Evolutionary conservation across 2,329 filamentous ascomycete species (phyloP).

Genomic region (Beauveria scarabaeidicola): DNA sequence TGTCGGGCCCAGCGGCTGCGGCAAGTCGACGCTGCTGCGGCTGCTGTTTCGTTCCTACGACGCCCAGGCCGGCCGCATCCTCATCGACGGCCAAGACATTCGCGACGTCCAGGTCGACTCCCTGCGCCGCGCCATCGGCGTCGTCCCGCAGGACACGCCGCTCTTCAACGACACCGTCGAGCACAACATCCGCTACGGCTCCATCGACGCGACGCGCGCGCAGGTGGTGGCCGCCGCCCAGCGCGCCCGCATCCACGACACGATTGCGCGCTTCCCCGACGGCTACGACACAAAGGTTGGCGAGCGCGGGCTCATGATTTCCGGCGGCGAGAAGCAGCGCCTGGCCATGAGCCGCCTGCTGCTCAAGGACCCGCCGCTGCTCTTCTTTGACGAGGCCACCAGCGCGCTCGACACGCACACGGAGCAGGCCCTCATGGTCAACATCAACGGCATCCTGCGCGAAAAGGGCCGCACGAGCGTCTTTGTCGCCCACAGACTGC

Average conservation of each 20-base stretch:
- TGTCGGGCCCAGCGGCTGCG: conserved; percentile 90
- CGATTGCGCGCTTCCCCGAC: conserved; percentile 70
- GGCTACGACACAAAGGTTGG: conserved; percentile 88
- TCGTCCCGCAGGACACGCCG: conserved; percentile 94
- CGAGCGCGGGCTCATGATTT: conserved; percentile 94
- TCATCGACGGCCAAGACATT: conserved; percentile 90
- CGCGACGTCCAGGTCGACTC: conserved; percentile 75
- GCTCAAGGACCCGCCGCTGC: conserved; percentile 77
- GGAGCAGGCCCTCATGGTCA: conserved; percentile 79
- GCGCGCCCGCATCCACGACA: conserved; percentile 77
- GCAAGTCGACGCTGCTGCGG: conserved; percentile 87
- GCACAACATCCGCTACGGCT: conserved; percentile 91
- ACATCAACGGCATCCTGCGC: conserved; percentile 86
- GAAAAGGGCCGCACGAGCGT: conserved; percentile 87
- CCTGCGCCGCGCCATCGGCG: conserved; percentile 76
- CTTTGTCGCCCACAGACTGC: conserved; percentile 84
- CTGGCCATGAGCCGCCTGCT: conserved; percentile 76
- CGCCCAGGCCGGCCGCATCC: conserved; percentile 71
- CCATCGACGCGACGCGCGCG: conserved; percentile 65
- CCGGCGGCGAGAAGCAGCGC: conserved; percentile 87
- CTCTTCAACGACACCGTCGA: conserved; percentile 95
- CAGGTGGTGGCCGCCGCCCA: conserved; percentile 69
- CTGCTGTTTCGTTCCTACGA: conserved; percentile 95
- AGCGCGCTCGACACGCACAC: conserved; percentile 89
- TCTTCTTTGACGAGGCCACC: conserved; percentile 95